Percentiles rank a stretch among this genome's conserved stretches.
These are phyloP conservation scores for Chlorella sp. DNA, from an alignment of 139 green algal species.

Conservation along the genomic window DNA sequence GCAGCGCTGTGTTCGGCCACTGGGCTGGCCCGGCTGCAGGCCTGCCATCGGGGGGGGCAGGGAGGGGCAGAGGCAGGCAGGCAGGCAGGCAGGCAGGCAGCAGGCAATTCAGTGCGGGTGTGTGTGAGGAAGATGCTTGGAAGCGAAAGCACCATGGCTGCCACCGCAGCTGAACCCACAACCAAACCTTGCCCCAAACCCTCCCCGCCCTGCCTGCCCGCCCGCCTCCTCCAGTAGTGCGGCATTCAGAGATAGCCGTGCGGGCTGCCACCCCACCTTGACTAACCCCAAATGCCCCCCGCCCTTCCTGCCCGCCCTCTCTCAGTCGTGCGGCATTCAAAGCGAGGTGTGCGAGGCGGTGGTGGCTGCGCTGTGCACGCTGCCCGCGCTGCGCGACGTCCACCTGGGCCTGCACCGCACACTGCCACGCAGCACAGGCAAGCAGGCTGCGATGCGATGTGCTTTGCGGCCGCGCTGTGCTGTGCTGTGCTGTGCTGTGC, in stretches of 20 bases:
- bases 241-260: no score
- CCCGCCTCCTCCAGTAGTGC: not conserved
- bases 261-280: no score
- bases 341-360: constrained; percentile 19
- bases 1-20: constrained; percentile 1
- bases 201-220: not conserved
- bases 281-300: not conserved
- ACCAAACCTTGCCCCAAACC: no score
- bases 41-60: no score
- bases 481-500: no score
- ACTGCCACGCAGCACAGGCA: not conserved
- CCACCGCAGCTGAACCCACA: no score
- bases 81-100: not conserved
- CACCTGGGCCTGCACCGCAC: constrained; percentile 13
- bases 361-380: not conserved
- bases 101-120: not conserved
- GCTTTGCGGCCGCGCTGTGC: no score
- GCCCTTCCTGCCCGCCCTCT: not conserved
- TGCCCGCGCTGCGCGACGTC: constrained; percentile 3
- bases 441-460: not conserved
- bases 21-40: not conserved
- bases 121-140: not conserved
- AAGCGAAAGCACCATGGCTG: no score
- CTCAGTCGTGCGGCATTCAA: constrained; percentile 28
- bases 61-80: not conserved